Evolutionary conservation across 1,284 basidiomycete species (phyloP), one percentile per base, ranked within the genome.

Genomic region (Heterobasidion parviporum): DNA sequence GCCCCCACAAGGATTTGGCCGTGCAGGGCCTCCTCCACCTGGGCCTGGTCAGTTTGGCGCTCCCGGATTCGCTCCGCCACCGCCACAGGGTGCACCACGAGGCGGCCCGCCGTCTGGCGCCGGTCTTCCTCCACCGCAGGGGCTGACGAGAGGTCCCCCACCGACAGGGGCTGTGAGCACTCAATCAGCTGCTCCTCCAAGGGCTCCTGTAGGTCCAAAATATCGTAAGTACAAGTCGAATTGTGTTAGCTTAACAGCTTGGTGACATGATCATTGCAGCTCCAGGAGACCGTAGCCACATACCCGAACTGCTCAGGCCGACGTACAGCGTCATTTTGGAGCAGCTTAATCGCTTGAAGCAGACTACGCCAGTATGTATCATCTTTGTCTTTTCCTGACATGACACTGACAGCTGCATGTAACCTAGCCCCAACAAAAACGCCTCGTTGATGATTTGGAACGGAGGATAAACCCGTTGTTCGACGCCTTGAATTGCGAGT

Each of bases 401-500:
- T 32, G 8, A 14, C 26, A 50, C 55, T 63, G 60, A 60, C 59
- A 58, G 26, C 26, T 66, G 59, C 7, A 47, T 54, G 15, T 55
- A 57, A 52, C 59, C 14, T 68, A 91, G 84, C 81, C 89, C 8
- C 82, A 87, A 62, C 87, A 95, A 74, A 90, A 87, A 70, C 85
- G 90, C 38, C 80, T 95, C 63, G 83, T 87, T 0, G 92, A 94
- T 58, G 95, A 98, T 66, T 81, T 94, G 2, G 94, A 97, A 67
- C 81, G 92, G 32, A 80, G 95, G 33, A 77, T 97, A 65, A 94
- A 89, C 68, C 80, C 87, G 4, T 72, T 98, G 54, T 96, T 96
- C 64, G 95, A 98, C 68, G 86, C 86, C 34, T 73, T 98, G 62
- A 98, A 98, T 72, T 95, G 93, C 67, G 93, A 92, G 63, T 89